Conservation (phyloP, 192 early-diverging fungal genomes). For the Linderina pennispora region DNA sequence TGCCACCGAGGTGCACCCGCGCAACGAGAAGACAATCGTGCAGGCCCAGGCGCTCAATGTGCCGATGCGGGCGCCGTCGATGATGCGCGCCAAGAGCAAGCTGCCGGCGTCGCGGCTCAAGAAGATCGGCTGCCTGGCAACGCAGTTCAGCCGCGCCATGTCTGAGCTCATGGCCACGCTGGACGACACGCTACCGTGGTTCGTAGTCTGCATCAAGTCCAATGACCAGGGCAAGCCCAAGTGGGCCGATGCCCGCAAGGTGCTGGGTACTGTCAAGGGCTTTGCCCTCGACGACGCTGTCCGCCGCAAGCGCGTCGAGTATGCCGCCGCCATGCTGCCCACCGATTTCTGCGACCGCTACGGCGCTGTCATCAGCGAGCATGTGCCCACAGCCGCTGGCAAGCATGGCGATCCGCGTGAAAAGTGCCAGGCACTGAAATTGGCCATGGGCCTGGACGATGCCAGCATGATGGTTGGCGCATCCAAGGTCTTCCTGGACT, state of each 20-base stretch:
- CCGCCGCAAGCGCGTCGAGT: conserved; percentile 56
- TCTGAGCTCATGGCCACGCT: conserved; percentile 76
- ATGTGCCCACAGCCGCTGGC: background rate
- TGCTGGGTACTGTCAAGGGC: conserved; percentile 44
- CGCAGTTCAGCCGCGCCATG: conserved; percentile 59
- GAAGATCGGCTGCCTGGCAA: conserved; percentile 35
- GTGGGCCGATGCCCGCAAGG: conserved; percentile 63
- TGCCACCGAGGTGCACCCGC: conserved; percentile 67
- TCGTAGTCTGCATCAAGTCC: conserved; percentile 73
- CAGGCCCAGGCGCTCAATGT: conserved; percentile 72
- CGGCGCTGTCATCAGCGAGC: conserved; percentile 36
- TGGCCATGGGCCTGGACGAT: conserved; percentile 18
- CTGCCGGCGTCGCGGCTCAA: conserved; percentile 52
- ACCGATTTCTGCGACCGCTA: conserved; percentile 80
- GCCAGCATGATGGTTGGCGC: conserved; percentile 34
- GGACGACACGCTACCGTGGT: conserved; percentile 75
- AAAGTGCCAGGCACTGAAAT: conserved; percentile 18
- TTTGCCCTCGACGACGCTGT: conserved; percentile 62
- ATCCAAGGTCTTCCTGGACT: conserved; percentile 55
- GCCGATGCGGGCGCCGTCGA: conserved; percentile 66
- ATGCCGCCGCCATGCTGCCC: conserved; percentile 62
- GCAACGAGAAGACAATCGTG: conserved; percentile 65
- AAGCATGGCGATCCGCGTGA: conserved; percentile 8
- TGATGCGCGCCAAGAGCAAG: conserved; percentile 47
- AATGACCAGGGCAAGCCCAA: conserved; percentile 63